Conservation (phyloP, 2,329 filamentous ascomycete genomes). For the Paecilomyces variotii region DNA sequence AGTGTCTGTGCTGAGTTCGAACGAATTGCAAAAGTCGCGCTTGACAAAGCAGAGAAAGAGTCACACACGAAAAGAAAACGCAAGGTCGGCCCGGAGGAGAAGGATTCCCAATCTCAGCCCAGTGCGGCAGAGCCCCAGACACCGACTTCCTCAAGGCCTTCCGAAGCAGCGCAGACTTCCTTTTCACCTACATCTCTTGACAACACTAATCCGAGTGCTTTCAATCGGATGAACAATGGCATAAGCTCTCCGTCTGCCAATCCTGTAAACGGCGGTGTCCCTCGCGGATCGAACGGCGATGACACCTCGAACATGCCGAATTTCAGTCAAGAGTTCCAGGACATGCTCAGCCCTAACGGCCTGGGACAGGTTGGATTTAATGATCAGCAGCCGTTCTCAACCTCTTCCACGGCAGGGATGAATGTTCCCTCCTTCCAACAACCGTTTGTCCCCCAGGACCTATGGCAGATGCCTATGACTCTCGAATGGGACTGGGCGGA, state of each 20-base stretch:
- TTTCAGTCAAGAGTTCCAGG: slow-evolving; percentile 27
- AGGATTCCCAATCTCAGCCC: slow-evolving; percentile 14
- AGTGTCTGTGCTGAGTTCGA: slow-evolving; percentile 94
- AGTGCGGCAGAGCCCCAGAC: slow-evolving; percentile 7
- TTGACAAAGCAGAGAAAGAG: slow-evolving; percentile 87
- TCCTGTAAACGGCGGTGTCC: slow-evolving; percentile 13
- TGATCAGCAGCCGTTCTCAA: slow-evolving; percentile 21
- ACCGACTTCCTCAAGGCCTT: slow-evolving; percentile 20
- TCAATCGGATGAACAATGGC: slow-evolving; percentile 10
- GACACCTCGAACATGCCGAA: slow-evolving; percentile 18
- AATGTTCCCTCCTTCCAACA: slow-evolving; percentile 58
- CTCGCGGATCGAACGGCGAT: slow-evolving; percentile 16
- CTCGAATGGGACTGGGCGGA: slow-evolving; percentile 79
- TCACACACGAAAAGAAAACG: slow-evolving; percentile 72
- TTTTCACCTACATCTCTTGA: slow-evolving; percentile 18
- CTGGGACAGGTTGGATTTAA: slow-evolving; percentile 25
- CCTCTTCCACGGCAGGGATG: slow-evolving; percentile 20
- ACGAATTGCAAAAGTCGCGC: slow-evolving; percentile 79
- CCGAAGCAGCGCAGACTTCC: slow-evolving; percentile 11
- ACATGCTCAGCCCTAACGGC: slow-evolving; percentile 29
- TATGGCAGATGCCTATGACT: slow-evolving; percentile 94
- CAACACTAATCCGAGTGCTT: slow-evolving; percentile 9
- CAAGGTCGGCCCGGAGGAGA: slow-evolving; percentile 56
- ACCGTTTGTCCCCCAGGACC: slow-evolving; percentile 81
- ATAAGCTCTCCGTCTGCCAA: slow-evolving; percentile 19